A percentile compares a stretch with the other conserved stretches of the same genome.
phyloP scores from a whole-genome alignment of 768 basidiomycete genomes.

The Lactarius pseudohatsudake region DNA sequence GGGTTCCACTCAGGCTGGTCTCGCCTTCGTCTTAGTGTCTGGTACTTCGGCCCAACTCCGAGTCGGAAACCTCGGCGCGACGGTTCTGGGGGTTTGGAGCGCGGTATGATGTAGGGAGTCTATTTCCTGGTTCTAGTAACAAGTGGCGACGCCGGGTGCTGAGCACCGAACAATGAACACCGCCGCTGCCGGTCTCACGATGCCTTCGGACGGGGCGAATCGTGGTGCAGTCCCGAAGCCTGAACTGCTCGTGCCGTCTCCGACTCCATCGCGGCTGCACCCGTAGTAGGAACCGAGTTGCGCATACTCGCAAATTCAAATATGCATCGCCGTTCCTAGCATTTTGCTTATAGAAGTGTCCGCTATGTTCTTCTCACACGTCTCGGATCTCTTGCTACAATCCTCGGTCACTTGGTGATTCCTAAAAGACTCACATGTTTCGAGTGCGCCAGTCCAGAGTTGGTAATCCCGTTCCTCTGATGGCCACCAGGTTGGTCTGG shows the following conservation, averaged over 20 bases:
- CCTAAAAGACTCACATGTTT: neutral
- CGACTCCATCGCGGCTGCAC: neutral
- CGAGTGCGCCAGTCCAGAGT: neutral
- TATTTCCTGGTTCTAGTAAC: neutral
- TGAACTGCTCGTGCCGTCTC: neutral
- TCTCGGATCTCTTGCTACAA: neutral
- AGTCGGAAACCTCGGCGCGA: neutral
- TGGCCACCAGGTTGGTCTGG: neutral
- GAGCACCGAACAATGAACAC: neutral
- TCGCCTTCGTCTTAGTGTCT: neutral
- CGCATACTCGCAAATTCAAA: neutral
- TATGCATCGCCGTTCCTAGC: neutral
- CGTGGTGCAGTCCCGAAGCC: neutral
- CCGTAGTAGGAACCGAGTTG: neutral
- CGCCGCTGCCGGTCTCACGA: neutral
- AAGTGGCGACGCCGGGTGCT: neutral
- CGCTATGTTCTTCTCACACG: neutral
- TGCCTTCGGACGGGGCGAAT: constrained; percentile 1
- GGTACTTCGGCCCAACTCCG: neutral
- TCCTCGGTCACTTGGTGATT: neutral
- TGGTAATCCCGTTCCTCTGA: neutral
- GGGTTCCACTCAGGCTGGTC: neutral
- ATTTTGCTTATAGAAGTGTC: neutral
- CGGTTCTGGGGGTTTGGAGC: neutral
- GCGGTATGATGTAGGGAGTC: neutral